phyloP scores from a whole-genome alignment of 768 basidiomycete species.

The Serendipita sp. region DNA sequence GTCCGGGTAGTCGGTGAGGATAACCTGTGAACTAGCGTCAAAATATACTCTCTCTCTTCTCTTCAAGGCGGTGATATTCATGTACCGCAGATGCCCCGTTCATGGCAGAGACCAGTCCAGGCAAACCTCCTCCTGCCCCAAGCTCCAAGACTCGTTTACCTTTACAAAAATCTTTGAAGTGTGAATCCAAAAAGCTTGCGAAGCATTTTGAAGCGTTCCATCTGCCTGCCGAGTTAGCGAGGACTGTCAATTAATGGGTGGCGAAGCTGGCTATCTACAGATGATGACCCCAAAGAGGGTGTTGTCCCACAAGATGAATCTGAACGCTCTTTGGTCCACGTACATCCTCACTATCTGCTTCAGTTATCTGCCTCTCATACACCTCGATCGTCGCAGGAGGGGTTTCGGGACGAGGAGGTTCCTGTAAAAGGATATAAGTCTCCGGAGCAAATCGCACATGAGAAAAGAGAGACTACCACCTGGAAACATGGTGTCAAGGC shows the following conservation, averaged over 20 bases:
- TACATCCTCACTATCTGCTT: background rate
- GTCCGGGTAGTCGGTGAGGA: conserved; percentile 92
- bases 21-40: conserved; percentile 29
- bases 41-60: background rate
- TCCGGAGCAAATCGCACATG: background rate
- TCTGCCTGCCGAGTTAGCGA: conserved; percentile 21
- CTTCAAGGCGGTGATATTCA: background rate
- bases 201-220: conserved; percentile 71
- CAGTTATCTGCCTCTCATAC: background rate
- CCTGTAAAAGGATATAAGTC: background rate
- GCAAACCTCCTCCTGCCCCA: conserved; percentile 85
- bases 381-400: background rate
- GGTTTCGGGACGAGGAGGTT: background rate
- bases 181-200: conserved; percentile 49
- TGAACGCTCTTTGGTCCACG: conserved; percentile 22
- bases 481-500: background rate
- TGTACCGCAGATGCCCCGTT: conserved; percentile 56
- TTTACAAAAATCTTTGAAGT: conserved; percentile 27
- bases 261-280: conserved; percentile 26
- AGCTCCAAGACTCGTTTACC: conserved; percentile 57
- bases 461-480: background rate
- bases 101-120: conserved; percentile 56
- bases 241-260: background rate
- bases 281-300: conserved; percentile 71
- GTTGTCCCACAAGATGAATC: conserved; percentile 60